These are phyloP conservation scores for Penicillium lagena DNA, from an alignment of 495 filamentous ascomycete genomes.

Conservation along the genomic window DNA sequence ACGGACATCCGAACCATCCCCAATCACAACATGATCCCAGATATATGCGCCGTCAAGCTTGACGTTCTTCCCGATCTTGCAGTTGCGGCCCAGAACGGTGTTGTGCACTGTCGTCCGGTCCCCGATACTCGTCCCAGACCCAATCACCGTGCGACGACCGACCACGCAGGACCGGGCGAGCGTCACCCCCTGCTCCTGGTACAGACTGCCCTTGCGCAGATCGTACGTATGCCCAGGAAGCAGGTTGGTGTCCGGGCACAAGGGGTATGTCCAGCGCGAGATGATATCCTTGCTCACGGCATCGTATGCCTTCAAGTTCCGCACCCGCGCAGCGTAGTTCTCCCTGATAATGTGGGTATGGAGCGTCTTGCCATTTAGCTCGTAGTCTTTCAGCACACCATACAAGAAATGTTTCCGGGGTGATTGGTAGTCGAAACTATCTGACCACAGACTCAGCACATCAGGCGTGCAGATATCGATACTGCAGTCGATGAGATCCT, in stretches of 20 bases:
- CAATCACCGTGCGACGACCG: slow-evolving; percentile 63
- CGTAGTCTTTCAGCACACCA: slow-evolving; percentile 91
- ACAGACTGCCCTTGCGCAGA: slow-evolving; percentile 56
- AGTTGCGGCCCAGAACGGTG: slow-evolving; percentile 75
- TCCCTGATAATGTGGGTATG: slow-evolving; percentile 81
- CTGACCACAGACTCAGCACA: slow-evolving; percentile 88
- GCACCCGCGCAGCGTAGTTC: slow-evolving; percentile 72
- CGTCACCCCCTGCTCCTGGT: slow-evolving; percentile 64
- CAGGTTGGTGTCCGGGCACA: slow-evolving; percentile 85
- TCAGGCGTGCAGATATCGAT: slow-evolving; percentile 98
- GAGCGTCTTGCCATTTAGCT: slow-evolving; percentile 92
- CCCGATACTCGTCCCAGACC: slow-evolving; percentile 68
- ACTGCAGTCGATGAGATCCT: slow-evolving; percentile 87
- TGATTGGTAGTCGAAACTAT: slow-evolving; percentile 93
- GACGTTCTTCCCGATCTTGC: slow-evolving; percentile 79
- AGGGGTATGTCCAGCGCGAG: slow-evolving; percentile 84
- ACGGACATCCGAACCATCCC: slow-evolving; percentile 61
- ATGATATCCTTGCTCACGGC: slow-evolving; percentile 85
- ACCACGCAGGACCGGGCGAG: slow-evolving; percentile 66
- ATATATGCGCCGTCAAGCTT: slow-evolving; percentile 76
- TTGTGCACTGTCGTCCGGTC: slow-evolving; percentile 60
- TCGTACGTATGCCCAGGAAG: slow-evolving; percentile 69
- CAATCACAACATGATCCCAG: slow-evolving; percentile 78
- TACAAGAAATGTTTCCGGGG: slow-evolving; percentile 83
- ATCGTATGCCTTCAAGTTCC: slow-evolving; percentile 83